phyloP scores from a whole-genome alignment of 2,329 filamentous ascomycete species.

The Fusarium sp. region DNA sequence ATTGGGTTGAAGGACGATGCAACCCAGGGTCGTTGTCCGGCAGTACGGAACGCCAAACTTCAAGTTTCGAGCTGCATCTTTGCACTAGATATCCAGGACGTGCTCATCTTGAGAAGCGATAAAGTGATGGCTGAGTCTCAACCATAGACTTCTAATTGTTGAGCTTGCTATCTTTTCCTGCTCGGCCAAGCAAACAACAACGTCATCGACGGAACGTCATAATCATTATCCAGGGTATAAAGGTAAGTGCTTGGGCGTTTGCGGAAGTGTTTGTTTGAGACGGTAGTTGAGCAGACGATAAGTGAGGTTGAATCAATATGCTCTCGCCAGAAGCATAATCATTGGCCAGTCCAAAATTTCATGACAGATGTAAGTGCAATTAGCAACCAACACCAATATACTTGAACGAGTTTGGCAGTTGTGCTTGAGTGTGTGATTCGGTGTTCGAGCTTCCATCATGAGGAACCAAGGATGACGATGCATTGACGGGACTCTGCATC shows the following conservation, averaged over 20 bases:
- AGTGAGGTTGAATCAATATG: neutral
- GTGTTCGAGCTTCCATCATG: neutral
- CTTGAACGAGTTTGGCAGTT: neutral
- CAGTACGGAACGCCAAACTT: constrained; percentile 14
- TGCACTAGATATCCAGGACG: neutral
- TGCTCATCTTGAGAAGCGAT: neutral
- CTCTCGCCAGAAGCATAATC: neutral
- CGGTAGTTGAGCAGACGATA: neutral
- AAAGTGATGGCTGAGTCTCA: neutral
- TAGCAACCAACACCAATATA: neutral
- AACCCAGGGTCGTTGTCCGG: constrained; percentile 11
- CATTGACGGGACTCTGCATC: constrained; percentile 11
- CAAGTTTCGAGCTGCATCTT: neutral
- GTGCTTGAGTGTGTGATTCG: neutral
- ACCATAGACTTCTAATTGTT: neutral
- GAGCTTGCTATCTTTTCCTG: neutral
- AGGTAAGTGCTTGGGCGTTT: neutral
- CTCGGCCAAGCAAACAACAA: neutral
- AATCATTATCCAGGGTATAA: neutral
- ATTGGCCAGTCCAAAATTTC: neutral
- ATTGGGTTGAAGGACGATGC: constrained; percentile 6
- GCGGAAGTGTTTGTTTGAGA: neutral
- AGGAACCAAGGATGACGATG: constrained; percentile 19
- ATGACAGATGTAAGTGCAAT: neutral
- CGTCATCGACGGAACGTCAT: neutral